These are phyloP conservation scores for Alternaria consortialis DNA, from an alignment of 2,329 filamentous ascomycete genomes.

Conservation along the genomic window DNA sequence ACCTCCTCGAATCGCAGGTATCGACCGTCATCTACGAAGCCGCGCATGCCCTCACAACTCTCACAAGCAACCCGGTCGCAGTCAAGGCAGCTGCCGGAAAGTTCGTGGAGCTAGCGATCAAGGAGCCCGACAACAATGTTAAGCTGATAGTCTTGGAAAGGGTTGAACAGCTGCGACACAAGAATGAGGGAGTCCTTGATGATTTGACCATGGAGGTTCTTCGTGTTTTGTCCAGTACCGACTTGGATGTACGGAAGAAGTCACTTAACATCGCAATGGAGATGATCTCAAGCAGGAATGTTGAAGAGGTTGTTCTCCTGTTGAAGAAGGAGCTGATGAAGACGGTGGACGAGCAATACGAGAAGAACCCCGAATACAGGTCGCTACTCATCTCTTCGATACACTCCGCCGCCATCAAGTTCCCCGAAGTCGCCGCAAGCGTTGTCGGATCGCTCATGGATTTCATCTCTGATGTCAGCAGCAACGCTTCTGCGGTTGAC, in stretches of 20 bases:
- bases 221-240: conserved; percentile 90
- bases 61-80: conserved; percentile 95
- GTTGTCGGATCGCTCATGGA: conserved; percentile 98
- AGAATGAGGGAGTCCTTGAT: conserved; percentile 90
- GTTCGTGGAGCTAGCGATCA: conserved; percentile 96
- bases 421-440: conserved; percentile 96
- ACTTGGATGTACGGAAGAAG: conserved; percentile 94
- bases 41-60: conserved; percentile 88
- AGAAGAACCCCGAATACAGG: conserved; percentile 72
- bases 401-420: conserved; percentile 98
- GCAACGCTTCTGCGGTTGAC: conserved; percentile 94
- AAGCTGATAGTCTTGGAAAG: conserved; percentile 97
- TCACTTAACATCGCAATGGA: conserved; percentile 89
- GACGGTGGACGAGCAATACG: conserved; percentile 97
- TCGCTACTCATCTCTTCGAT: conserved; percentile 96
- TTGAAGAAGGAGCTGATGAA: conserved; percentile 98
- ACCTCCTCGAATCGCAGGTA: conserved; percentile 89
- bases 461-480: conserved; percentile 98
- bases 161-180: conserved; percentile 84
- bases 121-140: conserved; percentile 98
- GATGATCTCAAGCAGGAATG: conserved; percentile 99
- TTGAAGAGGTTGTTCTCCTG: conserved; percentile 94
- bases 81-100: conserved; percentile 96
- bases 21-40: conserved; percentile 98
- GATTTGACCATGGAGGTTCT: conserved; percentile 97